These are phyloP conservation scores for Dendrobium catenatum DNA, from an alignment of 106 monocot genomes.

Conservation along the genomic window DNA sequence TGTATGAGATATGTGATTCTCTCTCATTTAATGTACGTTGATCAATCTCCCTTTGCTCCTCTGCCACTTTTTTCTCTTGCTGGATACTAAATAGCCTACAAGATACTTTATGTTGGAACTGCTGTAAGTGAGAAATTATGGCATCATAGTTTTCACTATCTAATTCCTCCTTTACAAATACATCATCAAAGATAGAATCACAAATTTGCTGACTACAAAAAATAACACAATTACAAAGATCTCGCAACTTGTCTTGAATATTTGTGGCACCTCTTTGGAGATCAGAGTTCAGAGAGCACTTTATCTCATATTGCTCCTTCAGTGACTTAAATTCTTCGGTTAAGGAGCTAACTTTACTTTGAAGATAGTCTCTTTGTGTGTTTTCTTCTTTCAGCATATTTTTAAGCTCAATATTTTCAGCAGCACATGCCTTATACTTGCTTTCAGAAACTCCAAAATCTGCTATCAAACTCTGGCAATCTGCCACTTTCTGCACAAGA, in stretches of 20 bases:
- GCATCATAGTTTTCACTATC: conserved; percentile 27
- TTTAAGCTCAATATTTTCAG: conserved; percentile 49
- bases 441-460: conserved; percentile 31
- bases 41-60: conserved; percentile 32
- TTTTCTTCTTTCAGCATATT: conserved; percentile 52
- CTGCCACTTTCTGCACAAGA: conserved; percentile 38
- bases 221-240: conserved; percentile 24
- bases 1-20: conserved; percentile 17
- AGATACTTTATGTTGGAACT: conserved; percentile 27
- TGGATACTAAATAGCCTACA: conserved; percentile 34
- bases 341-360: conserved; percentile 26
- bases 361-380: conserved; percentile 29
- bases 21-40: conserved; percentile 20
- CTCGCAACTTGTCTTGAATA: conserved; percentile 35
- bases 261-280: conserved; percentile 25
- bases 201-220: conserved; percentile 26
- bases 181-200: conserved; percentile 14
- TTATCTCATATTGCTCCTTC: conserved; percentile 34
- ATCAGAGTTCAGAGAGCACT: conserved; percentile 32
- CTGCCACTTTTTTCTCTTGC: conserved; percentile 36
- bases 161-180: conserved; percentile 21
- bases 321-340: conserved; percentile 35
- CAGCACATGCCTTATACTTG: conserved; percentile 35
- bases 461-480: conserved; percentile 32
- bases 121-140: conserved; percentile 35